phyloP scores from a whole-genome alignment of 2,329 filamentous ascomycete genomes.

The Cadophora gregata region DNA sequence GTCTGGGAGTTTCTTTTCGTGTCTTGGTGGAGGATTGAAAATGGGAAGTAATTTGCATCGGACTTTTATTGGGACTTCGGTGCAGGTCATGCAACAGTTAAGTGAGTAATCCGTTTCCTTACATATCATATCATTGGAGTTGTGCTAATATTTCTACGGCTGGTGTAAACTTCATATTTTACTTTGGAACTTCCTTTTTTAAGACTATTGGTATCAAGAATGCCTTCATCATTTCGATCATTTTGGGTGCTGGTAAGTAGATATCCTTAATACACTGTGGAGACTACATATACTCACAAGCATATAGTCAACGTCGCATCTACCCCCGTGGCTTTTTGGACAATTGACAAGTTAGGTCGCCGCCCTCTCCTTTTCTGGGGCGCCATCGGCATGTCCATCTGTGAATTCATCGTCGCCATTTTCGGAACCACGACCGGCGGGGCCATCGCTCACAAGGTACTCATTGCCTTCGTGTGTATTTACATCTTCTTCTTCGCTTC shows the following conservation, averaged over 20 bases:
- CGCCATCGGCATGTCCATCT: constrained; percentile 80
- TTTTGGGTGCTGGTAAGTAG: constrained; percentile 63
- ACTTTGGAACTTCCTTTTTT: constrained; percentile 91
- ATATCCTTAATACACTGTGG: neutral
- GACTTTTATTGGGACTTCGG: constrained; percentile 72
- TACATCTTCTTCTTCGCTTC: constrained; percentile 86
- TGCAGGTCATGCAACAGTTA: constrained; percentile 80
- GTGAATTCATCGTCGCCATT: constrained; percentile 86
- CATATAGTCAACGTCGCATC: constrained; percentile 77
- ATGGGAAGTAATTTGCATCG: constrained; percentile 72
- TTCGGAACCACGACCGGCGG: constrained; percentile 59
- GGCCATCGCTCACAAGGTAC: constrained; percentile 37
- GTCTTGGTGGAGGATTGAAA: constrained; percentile 69
- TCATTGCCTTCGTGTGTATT: constrained; percentile 70
- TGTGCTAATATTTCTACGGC: constrained; percentile 47
- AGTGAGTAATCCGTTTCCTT: constrained; percentile 43
- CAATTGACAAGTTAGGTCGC: constrained; percentile 81
- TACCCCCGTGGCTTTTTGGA: constrained; percentile 81
- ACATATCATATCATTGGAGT: neutral
- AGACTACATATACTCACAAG: neutral
- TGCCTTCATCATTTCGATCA: constrained; percentile 84
- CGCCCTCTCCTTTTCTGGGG: constrained; percentile 80
- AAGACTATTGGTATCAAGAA: constrained; percentile 72
- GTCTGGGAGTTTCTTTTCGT: constrained; percentile 70
- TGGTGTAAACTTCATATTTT: constrained; percentile 94